phyloP scores from a whole-genome alignment of 2,329 filamentous ascomycete genomes.

The Venturiaceae sp. region DNA sequence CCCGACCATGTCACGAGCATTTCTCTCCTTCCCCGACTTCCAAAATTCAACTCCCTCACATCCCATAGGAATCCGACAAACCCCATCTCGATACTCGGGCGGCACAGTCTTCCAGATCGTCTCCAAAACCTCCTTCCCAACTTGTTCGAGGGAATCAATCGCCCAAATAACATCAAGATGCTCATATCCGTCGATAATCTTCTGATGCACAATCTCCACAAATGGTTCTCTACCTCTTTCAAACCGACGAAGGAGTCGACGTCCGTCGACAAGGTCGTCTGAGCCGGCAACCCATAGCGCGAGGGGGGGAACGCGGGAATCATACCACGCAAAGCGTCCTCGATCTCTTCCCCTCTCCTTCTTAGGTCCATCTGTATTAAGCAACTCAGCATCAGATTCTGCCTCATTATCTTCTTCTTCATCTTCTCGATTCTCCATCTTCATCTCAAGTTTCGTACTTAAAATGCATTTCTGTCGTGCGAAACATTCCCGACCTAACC shows the following conservation, averaged over 20 bases:
- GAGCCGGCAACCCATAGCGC: conserved; percentile 80
- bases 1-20: background rate
- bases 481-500: conserved; percentile 83
- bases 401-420: conserved; percentile 22
- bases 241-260: conserved; percentile 63
- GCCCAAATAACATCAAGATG: conserved; percentile 95
- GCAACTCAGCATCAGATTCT: conserved; percentile 9
- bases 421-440: conserved; percentile 46
- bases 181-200: conserved; percentile 79
- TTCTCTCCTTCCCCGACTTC: background rate
- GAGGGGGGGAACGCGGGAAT: conserved; percentile 67
- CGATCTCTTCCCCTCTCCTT: conserved; percentile 19
- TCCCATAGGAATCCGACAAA: conserved; percentile 50
- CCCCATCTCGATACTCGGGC: conserved; percentile 39
- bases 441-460: conserved; percentile 62
- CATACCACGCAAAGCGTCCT: conserved; percentile 63
- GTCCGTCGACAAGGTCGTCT: conserved; percentile 78
- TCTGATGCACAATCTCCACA: conserved; percentile 70
- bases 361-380: background rate
- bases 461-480: conserved; percentile 79
- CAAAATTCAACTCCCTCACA: conserved; percentile 5
- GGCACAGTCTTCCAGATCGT: conserved; percentile 72
- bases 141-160: conserved; percentile 74
- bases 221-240: conserved; percentile 70
- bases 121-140: conserved; percentile 70